Base-by-base conservation (phyloP, 179 eudicot species). In the Amaranthus tricolor region DNA sequence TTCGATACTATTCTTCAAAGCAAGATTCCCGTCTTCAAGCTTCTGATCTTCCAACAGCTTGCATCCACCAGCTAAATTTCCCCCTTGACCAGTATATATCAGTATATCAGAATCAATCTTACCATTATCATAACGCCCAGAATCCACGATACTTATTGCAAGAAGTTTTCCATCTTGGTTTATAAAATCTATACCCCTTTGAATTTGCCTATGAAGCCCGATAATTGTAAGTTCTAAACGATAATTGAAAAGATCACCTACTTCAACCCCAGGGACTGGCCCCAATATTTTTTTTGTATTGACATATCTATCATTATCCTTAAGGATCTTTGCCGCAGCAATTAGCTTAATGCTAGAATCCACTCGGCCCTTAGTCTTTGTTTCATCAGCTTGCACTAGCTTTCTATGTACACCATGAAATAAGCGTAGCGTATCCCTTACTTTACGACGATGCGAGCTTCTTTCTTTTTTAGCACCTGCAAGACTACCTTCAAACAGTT, bases 1-100 rank as follows among this genome's bases (percentile, higher is more conserved):
- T 19, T 77, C 50, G 52, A 90, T 82, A 73, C 96, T 88, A 73
- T 94, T 94, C 69, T 84, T 82, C 62, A 94, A 50, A 21, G 97
- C 96, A 52, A 94, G 72, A 76, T 92, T 94, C 57, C 95, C 97
- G 70, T 89, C 83, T 79, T 85, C 95, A 65, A 94, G 97, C 75
- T 92, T 90, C 81, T 94, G 98, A 74, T 95, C 94, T 72, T 87
- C 90, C 31, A 85, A 86, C 70, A 72, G 65, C 83, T 88, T 88
- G 74, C 79, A 76, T 55, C 76, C 78, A 24, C 87, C 85, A 0
- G 77, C 67, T 31, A 74, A 24, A 68, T 87, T 83, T 68, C 97
- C 97, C 55, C 98, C 97, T 70, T 89, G 93, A 60, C 97, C 98
- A 20, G 88, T 87, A 73, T 90, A 94, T 59, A 83, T 83, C 70